Evolutionary conservation across 352 stramenopile genomes (phyloP).

Genomic region (Elongisporangium prolatum): DNA sequence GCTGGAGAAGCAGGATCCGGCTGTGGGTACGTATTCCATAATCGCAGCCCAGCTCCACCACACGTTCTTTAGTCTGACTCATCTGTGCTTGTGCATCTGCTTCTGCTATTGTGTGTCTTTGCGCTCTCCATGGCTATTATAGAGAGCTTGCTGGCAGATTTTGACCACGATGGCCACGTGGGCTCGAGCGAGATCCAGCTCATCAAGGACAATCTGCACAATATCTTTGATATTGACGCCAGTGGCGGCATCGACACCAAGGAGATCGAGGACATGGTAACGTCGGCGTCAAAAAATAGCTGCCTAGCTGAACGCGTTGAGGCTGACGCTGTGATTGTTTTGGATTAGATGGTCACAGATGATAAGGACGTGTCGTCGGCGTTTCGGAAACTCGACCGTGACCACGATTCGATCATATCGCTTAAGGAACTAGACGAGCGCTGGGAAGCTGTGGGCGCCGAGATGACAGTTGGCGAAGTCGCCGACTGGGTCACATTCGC

Average conservation of each 20-base stretch:
- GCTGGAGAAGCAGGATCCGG: not conserved
- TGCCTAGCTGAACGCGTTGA: not conserved
- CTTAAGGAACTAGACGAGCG: constrained; percentile 77
- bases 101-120: not conserved
- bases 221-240: constrained; percentile 73
- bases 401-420: constrained; percentile 79
- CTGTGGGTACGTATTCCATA: not conserved
- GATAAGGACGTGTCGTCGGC: constrained; percentile 67
- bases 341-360: constrained; percentile 34
- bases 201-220: constrained; percentile 80
- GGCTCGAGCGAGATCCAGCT: constrained; percentile 67
- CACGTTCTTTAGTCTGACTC: not conserved
- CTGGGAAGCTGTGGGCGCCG: constrained; percentile 72
- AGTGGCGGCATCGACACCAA: constrained; percentile 70
- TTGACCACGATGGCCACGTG: constrained; percentile 75
- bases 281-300: not conserved
- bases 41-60: not conserved
- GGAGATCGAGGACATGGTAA: constrained; percentile 54
- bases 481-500: constrained; percentile 78
- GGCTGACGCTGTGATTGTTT: not conserved
- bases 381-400: constrained; percentile 72
- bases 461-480: constrained; percentile 84
- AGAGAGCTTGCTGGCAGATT: constrained; percentile 77
- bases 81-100: not conserved
- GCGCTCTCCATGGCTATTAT: constrained; percentile 9